A percentile compares a stretch with the other conserved stretches of the same genome.
These are phyloP conservation scores for Poterioochromonas sp. DNA, from an alignment of 352 stramenopile genomes.

Conservation along the genomic window DNA sequence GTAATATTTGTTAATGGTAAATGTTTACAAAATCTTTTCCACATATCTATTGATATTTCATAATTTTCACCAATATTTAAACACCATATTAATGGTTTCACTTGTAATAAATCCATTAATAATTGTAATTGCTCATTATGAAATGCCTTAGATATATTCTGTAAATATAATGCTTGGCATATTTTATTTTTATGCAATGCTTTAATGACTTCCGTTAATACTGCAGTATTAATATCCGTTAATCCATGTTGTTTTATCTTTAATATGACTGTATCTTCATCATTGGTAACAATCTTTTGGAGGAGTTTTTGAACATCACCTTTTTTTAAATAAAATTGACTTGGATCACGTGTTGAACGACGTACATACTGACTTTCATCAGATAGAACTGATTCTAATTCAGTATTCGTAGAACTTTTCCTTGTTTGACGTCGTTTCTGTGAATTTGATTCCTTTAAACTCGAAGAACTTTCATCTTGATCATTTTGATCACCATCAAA, in stretches of 20 bases:
- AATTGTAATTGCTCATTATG: conserved; percentile 56
- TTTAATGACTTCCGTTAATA: conserved; percentile 62
- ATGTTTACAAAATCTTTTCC: conserved; percentile 60
- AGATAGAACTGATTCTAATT: not conserved
- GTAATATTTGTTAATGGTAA: conserved; percentile 47
- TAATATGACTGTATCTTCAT: conserved; percentile 61
- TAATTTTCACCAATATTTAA: conserved; percentile 73
- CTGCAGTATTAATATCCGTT: conserved; percentile 55
- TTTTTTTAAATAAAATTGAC: conserved; percentile 47
- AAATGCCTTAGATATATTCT: conserved; percentile 72
- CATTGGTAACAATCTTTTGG: conserved; percentile 55
- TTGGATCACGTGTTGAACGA: conserved; percentile 55
- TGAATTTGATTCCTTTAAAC: not conserved
- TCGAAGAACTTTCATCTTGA: not conserved
- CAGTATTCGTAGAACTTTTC: not conserved
- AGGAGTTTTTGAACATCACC: conserved; percentile 49
- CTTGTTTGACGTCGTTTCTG: not conserved
- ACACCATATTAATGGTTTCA: conserved; percentile 64
- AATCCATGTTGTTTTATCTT: conserved; percentile 73
- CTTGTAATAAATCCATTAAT: conserved; percentile 56
- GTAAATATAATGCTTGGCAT: conserved; percentile 67
- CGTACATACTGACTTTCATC: conserved; percentile 36
- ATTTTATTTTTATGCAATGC: conserved; percentile 63
- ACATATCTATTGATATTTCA: conserved; percentile 57
- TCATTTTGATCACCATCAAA: not conserved